Evolutionary conservation across 306 rosid genomes (phyloP).

Genomic region (Vigna nakashimae): DNA sequence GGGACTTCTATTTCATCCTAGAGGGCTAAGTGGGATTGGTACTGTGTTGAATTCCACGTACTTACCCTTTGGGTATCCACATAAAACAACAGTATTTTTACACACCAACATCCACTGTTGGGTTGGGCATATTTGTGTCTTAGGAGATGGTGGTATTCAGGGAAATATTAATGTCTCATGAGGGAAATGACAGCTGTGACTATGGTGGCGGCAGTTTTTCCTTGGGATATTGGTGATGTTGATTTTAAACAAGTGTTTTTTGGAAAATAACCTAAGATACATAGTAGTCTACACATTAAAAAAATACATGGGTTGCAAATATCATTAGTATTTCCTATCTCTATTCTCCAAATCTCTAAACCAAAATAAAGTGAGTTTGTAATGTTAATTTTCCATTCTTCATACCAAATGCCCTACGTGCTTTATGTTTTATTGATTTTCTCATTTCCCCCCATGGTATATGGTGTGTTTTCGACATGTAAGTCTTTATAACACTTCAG

Average conservation of each 20-base stretch:
- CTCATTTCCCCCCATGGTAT: slow-evolving; percentile 13
- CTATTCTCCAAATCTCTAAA: neutral
- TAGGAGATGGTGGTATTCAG: neutral
- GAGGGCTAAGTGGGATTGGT: neutral
- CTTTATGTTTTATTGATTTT: neutral
- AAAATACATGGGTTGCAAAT: neutral
- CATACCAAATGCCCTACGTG: neutral
- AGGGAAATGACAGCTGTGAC: neutral
- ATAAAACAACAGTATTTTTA: neutral
- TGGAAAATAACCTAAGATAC: neutral
- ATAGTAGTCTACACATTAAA: slow-evolving; percentile 5
- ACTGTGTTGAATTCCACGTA: neutral
- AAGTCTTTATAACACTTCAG: slow-evolving; percentile 29
- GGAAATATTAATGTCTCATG: neutral
- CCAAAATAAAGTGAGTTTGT: slow-evolving; percentile 10
- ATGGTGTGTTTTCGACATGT: neutral
- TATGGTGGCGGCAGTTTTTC: slow-evolving; percentile 2
- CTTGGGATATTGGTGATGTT: neutral
- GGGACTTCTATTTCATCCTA: slow-evolving; percentile 24
- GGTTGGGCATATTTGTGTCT: neutral
- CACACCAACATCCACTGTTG: neutral
- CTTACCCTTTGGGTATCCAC: neutral
- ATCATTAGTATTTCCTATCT: slow-evolving; percentile 3
- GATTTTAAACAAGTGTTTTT: neutral
- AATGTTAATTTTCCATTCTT: slow-evolving; percentile 12